Evolutionary conservation across 495 filamentous ascomycete species (phyloP).

Genomic region (Penicillium robsamsonii): DNA sequence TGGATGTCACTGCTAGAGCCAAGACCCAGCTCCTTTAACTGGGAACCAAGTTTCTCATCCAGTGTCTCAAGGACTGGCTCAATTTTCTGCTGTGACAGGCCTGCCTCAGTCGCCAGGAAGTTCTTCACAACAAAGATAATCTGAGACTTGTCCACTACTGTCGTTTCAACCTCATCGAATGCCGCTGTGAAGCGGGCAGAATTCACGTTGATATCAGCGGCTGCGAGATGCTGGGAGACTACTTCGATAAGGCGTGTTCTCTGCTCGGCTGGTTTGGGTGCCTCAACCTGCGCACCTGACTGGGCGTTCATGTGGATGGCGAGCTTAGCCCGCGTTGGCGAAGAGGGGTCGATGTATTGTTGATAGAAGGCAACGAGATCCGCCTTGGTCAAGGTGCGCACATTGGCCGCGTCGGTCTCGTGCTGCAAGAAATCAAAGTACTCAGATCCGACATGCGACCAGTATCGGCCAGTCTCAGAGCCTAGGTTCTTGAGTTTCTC

Average conservation of each 20-base stretch:
- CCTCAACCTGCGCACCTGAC: conserved; percentile 40
- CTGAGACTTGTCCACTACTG: conserved; percentile 38
- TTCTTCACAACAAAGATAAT: conserved; percentile 45
- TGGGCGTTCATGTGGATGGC: conserved; percentile 82
- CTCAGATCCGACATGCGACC: conserved; percentile 81
- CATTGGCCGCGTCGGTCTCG: conserved; percentile 71
- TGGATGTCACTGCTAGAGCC: conserved; percentile 27
- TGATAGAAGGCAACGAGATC: conserved; percentile 80
- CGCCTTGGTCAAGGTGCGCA: conserved; percentile 70
- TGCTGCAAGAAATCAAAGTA: conserved; percentile 85
- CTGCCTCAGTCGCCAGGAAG: conserved; percentile 51
- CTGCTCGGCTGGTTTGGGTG: conserved; percentile 46
- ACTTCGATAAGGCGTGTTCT: conserved; percentile 51
- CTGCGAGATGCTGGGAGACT: conserved; percentile 51
- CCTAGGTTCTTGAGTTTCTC: conserved; percentile 92
- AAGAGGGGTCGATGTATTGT: conserved; percentile 71
- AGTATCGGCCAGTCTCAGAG: conserved; percentile 79
- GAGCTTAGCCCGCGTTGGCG: conserved; percentile 71
- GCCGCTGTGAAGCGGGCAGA: conserved; percentile 39
- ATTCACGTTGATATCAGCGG: conserved; percentile 48
- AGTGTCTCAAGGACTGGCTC: conserved; percentile 46
- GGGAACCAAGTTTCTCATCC: conserved; percentile 39
- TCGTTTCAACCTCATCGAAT: conserved; percentile 49
- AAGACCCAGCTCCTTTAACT: conserved; percentile 42
- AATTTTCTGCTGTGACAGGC: conserved; percentile 42